phyloP scores from a whole-genome alignment of 164 flowering plant species.

The Santalum album region DNA sequence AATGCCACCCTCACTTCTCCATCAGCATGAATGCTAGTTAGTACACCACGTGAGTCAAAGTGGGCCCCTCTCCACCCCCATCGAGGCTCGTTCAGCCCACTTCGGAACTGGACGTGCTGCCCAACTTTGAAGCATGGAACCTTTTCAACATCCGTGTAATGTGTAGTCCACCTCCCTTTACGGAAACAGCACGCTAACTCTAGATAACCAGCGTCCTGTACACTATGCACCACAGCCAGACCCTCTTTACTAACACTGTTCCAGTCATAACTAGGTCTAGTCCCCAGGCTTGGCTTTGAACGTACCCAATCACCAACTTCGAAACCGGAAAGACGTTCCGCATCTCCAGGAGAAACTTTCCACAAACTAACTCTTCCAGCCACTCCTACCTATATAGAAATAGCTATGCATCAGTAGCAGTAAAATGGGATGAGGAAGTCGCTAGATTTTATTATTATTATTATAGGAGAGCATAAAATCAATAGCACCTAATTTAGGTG shows the following conservation, averaged over 20 bases:
- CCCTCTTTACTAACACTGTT: conserved; percentile 69
- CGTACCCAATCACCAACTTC: conserved; percentile 99
- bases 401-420: not conserved
- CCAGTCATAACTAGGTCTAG: conserved; percentile 92
- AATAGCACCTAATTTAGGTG: too few relatives aligned
- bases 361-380: conserved; percentile 69
- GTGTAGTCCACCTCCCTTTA: conserved; percentile 59
- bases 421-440: not conserved
- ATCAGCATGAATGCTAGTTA: conserved; percentile 74
- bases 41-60: conserved; percentile 64
- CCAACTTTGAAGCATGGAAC: conserved; percentile 65
- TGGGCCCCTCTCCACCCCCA: conserved; percentile 95
- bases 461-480: too few relatives aligned
- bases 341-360: conserved; percentile 98
- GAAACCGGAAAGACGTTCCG: conserved; percentile 81
- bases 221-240: conserved; percentile 78
- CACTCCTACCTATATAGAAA: conserved; percentile 52
- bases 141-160: conserved; percentile 80
- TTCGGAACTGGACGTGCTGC: conserved; percentile 70
- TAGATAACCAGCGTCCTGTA: conserved; percentile 74
- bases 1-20: conserved; percentile 86
- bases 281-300: conserved; percentile 70
- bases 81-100: conserved; percentile 72
- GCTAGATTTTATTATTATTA: too few relatives aligned
- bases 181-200: conserved; percentile 92